Conservation (phyloP, 306 rosid genomes). For the Quercus rubra region DNA sequence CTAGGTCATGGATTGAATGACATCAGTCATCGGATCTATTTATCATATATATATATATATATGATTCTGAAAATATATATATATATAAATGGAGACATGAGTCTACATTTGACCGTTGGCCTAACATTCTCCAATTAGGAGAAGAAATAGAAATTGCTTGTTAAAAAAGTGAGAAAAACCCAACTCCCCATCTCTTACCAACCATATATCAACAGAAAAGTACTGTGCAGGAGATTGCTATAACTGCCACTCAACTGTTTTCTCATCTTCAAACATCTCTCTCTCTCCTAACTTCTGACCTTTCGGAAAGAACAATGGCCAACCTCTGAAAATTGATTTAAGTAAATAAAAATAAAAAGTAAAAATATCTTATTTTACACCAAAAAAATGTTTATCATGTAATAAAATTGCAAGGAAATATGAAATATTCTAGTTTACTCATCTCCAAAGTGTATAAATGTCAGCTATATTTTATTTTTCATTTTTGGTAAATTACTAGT, state of each 20-base stretch:
- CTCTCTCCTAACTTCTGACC: constrained; percentile 14
- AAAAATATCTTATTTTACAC: background rate
- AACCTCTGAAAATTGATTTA: background rate
- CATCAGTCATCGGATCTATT: background rate
- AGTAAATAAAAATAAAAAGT: too few species aligned
- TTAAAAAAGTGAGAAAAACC: constrained; percentile 40
- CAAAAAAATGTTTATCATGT: background rate
- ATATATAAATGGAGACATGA: constrained; percentile 24
- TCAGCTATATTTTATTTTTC: too few species aligned
- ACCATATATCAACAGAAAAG: constrained; percentile 30
- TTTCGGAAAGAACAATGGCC: background rate
- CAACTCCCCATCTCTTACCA: constrained; percentile 39
- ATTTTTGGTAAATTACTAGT: too few species aligned
- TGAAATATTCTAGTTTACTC: too few species aligned
- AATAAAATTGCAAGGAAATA: background rate
- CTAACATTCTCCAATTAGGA: constrained; percentile 42
- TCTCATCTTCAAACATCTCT: constrained; percentile 32
- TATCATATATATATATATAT: background rate
- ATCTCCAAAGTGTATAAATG: too few species aligned
- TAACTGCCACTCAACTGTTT: constrained; percentile 44
- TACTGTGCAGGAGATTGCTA: constrained; percentile 16
- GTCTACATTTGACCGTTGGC: constrained; percentile 64
- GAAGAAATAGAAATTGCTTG: constrained; percentile 39
- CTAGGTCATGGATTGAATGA: background rate
- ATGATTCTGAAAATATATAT: too few species aligned